These are phyloP conservation scores for Allantophomopsis cytisporea DNA, from an alignment of 2,329 filamentous ascomycete genomes.

Conservation along the genomic window DNA sequence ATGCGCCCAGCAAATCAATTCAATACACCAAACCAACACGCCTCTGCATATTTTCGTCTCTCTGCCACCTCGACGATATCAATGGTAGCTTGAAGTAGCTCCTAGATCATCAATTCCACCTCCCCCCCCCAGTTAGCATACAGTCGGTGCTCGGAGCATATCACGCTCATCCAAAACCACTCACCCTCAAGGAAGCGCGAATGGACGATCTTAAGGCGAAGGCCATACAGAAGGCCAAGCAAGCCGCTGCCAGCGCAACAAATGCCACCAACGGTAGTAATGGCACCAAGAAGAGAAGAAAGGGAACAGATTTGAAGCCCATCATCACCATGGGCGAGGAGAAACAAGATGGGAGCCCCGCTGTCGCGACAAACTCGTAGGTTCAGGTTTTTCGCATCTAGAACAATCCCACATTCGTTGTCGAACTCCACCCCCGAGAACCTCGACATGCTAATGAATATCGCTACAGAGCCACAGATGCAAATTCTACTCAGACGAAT, in stretches of 20 bases:
- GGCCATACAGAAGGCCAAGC: conserved; percentile 46
- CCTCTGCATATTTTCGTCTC: too few species aligned
- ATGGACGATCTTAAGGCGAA: conserved; percentile 12
- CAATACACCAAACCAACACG: too few species aligned
- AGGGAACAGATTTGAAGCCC: conserved; percentile 38
- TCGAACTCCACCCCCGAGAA: conserved; percentile 14
- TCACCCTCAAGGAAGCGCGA: too few species aligned
- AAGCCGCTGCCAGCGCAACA: conserved; percentile 29
- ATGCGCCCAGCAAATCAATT: too few species aligned
- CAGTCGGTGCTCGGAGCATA: too few species aligned
- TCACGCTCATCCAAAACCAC: too few species aligned
- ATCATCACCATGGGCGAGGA: conserved; percentile 41
- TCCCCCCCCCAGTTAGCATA: too few species aligned
- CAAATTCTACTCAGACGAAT: conserved; percentile 11
- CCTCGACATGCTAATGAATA: too few species aligned
- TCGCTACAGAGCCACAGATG: conserved; percentile 9
- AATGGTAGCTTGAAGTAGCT: too few species aligned
- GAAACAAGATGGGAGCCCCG: conserved; percentile 18
- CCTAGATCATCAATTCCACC: too few species aligned
- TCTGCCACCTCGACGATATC: too few species aligned
- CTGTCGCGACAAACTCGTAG: conserved; percentile 7
- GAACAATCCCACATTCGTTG: conserved; percentile 19
- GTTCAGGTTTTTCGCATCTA: conserved; percentile 7
- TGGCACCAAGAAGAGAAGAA: conserved; percentile 46
- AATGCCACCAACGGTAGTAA: conserved; percentile 28